Evolutionary conservation across 139 green algal genomes (phyloP).

Genomic region (Mesotaenium endlicherianum): DNA sequence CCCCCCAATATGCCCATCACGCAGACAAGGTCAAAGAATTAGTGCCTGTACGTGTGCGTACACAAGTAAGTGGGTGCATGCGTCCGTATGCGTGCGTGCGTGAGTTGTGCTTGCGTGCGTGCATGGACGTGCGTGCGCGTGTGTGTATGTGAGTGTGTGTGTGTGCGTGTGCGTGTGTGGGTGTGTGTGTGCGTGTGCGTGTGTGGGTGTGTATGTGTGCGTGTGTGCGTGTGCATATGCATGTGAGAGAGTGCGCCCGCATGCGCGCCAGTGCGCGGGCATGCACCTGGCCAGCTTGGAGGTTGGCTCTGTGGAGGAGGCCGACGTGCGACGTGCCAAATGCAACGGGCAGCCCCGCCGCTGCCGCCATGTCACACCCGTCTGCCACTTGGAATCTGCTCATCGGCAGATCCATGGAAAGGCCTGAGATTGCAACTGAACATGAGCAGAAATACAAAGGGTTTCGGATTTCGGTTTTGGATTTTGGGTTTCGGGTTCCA

Average conservation of each 20-base stretch:
- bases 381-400: slow-evolving; percentile 35
- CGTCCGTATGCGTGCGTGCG: background rate
- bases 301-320: slow-evolving; percentile 63
- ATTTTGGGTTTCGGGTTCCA: no score
- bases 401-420: background rate
- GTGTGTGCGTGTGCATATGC: no score
- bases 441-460: no score
- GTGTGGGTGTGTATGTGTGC: no score
- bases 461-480: no score
- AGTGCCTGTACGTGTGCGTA: background rate
- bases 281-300: slow-evolving; percentile 68
- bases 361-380: slow-evolving; percentile 46
- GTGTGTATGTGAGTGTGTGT: no score
- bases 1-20: no score
- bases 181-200: no score
- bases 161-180: background rate
- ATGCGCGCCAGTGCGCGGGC: background rate
- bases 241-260: background rate
- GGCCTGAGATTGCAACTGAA: background rate
- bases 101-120: no score
- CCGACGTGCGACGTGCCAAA: slow-evolving; percentile 83
- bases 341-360: slow-evolving; percentile 74
- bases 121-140: no score
- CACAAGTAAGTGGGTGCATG: background rate
- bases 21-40: no score